phyloP scores from a whole-genome alignment of 345 rosid genomes.

The Salix viminalis region DNA sequence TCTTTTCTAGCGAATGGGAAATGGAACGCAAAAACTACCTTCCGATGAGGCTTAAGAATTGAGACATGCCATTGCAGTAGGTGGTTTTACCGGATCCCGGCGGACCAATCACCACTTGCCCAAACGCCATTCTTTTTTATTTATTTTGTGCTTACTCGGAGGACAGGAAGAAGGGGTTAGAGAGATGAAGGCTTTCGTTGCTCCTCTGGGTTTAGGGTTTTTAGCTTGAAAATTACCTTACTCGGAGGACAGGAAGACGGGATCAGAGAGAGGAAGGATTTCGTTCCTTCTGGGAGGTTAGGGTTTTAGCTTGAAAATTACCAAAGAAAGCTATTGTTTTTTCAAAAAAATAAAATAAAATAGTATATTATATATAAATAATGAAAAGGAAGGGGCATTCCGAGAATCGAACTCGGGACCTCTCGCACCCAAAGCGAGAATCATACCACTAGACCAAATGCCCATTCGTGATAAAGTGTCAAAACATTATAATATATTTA shows the following conservation, averaged over 20 bases:
- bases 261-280: too few relatives aligned
- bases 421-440: constrained; percentile 87
- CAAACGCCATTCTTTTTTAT: constrained; percentile 54
- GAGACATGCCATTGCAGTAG: constrained; percentile 97
- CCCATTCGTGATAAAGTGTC: constrained; percentile 2
- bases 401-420: constrained; percentile 67
- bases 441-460: constrained; percentile 82
- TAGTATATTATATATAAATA: not conserved
- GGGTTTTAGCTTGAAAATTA: too few relatives aligned
- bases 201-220: too few relatives aligned
- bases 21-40: constrained; percentile 38
- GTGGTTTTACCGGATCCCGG: constrained; percentile 98
- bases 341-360: not conserved
- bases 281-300: too few relatives aligned
- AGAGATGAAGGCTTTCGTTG: too few relatives aligned
- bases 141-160: not conserved
- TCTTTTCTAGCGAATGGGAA: too few relatives aligned
- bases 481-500: too few relatives aligned
- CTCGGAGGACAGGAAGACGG: too few relatives aligned
- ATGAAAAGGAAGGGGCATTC: not conserved
- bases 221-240: too few relatives aligned
- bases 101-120: constrained; percentile 93
- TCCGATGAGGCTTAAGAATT: constrained; percentile 80
- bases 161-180: too few relatives aligned
- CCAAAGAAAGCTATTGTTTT: not conserved